Conservation (phyloP, 164 flowering plant genomes). For the Brasenia schreberi region DNA sequence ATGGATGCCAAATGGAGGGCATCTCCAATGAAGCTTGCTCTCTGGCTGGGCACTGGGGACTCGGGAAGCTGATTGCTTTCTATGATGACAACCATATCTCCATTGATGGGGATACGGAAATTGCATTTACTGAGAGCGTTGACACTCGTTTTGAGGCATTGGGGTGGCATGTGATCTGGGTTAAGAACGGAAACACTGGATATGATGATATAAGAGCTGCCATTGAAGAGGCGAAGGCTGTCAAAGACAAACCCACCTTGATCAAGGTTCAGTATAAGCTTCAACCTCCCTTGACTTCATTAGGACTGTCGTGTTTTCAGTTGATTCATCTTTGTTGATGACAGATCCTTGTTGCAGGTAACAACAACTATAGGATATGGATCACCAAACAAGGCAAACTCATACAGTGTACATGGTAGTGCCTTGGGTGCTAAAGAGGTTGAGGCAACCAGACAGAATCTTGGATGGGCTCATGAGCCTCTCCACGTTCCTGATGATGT, state of each 20-base stretch:
- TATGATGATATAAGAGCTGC: constrained; percentile 98
- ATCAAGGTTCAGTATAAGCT: constrained; percentile 47
- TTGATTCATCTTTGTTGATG: too few species aligned
- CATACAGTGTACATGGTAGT: constrained; percentile 89
- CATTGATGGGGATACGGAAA: constrained; percentile 91
- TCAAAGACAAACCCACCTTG: constrained; percentile 82
- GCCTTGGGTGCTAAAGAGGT: constrained; percentile 94
- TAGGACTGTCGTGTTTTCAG: too few species aligned
- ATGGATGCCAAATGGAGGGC: constrained; percentile 99
- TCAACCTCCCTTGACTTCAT: too few species aligned
- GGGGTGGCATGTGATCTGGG: constrained; percentile 99
- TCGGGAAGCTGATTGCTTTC: constrained; percentile 94
- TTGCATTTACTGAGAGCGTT: constrained; percentile 90
- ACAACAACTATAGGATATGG: constrained; percentile 98
- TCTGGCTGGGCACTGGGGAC: constrained; percentile 98
- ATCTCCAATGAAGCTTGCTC: constrained; percentile 86
- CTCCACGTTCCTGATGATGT: constrained; percentile 97
- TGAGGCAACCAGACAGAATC: constrained; percentile 83
- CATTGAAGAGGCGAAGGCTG: constrained; percentile 86
- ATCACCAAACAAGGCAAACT: constrained; percentile 93
- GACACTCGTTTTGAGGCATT: constrained; percentile 84
- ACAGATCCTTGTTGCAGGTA: constrained; percentile 29
- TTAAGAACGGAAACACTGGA: constrained; percentile 91
- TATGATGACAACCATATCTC: constrained; percentile 98
- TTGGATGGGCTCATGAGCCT: constrained; percentile 87